Evolutionary conservation across 2,329 filamentous ascomycete species (phyloP).

Genomic region (Diaporthe sp.): DNA sequence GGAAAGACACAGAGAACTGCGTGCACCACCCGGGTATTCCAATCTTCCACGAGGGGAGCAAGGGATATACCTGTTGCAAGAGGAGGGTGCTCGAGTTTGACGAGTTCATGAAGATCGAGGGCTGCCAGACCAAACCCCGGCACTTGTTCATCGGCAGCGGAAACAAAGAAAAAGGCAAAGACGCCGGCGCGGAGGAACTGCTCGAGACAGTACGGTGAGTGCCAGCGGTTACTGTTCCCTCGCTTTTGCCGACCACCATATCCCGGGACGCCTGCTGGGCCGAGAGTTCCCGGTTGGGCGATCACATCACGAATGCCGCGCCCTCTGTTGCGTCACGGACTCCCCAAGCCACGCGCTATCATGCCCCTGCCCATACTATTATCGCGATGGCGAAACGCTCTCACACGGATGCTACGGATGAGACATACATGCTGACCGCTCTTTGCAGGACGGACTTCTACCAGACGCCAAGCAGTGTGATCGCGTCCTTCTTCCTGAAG

Average conservation of each 20-base stretch:
- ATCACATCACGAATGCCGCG: conserved; percentile 14
- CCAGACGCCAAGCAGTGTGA: conserved; percentile 87
- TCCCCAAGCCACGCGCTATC: conserved; percentile 19
- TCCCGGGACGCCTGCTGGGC: neutral
- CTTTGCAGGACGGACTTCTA: conserved; percentile 86
- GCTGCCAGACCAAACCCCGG: conserved; percentile 84
- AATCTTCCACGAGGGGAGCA: conserved; percentile 98
- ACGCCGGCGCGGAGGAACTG: conserved; percentile 74
- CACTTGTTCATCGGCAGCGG: conserved; percentile 90
- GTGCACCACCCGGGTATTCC: conserved; percentile 90
- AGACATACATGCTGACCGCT: conserved; percentile 24
- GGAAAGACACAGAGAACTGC: conserved; percentile 80
- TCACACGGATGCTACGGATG: conserved; percentile 16
- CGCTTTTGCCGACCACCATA: conserved; percentile 9
- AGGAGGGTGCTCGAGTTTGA: conserved; percentile 95
- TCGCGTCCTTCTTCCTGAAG: conserved; percentile 94
- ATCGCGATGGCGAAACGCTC: conserved; percentile 11
- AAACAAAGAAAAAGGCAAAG: conserved; percentile 70
- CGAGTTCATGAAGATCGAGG: conserved; percentile 95
- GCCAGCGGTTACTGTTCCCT: conserved; percentile 16
- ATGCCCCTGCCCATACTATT: conserved; percentile 4
- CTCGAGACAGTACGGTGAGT: conserved; percentile 82
- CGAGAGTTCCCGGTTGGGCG: conserved; percentile 12
- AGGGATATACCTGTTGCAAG: conserved; percentile 98
- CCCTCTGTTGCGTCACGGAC: conserved; percentile 21